A percentile compares a stretch with the other conserved stretches of the same genome.
Evolutionary conservation across 805 yeast species (phyloP).

Genomic region (Spathaspora gorwiae): DNA sequence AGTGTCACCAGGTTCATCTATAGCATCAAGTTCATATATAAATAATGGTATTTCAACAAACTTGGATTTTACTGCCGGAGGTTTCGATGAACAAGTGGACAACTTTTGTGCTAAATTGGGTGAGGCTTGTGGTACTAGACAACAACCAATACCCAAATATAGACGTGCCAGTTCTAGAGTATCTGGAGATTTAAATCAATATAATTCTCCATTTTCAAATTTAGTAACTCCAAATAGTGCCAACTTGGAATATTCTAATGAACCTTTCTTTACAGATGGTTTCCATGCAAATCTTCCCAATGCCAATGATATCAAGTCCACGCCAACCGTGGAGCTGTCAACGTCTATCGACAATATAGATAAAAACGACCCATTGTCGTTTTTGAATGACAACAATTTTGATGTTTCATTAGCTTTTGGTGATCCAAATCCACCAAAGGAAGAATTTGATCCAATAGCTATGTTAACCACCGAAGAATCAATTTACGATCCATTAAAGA

Average conservation of each 20-base stretch:
- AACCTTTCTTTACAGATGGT: slow-evolving; percentile 14
- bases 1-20: slow-evolving; percentile 29
- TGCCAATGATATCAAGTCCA: not conserved
- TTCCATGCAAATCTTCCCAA: slow-evolving; percentile 2
- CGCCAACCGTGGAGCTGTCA: not conserved
- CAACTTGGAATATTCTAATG: slow-evolving; percentile 10
- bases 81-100: slow-evolving; percentile 64
- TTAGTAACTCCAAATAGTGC: slow-evolving; percentile 15
- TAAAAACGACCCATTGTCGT: slow-evolving; percentile 40
- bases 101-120: slow-evolving; percentile 73
- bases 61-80: slow-evolving; percentile 13
- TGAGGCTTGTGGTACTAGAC: slow-evolving; percentile 78
- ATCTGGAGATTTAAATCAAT: slow-evolving; percentile 4
- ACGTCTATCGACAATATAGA: not conserved
- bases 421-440: slow-evolving; percentile 11
- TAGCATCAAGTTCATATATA: slow-evolving; percentile 11
- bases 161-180: slow-evolving; percentile 10
- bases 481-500: slow-evolving; percentile 49
- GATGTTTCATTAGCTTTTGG: slow-evolving; percentile 53
- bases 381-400: slow-evolving; percentile 46
- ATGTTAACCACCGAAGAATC: slow-evolving; percentile 53
- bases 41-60: slow-evolving; percentile 10
- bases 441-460: slow-evolving; percentile 34
- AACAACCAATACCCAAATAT: slow-evolving; percentile 58
- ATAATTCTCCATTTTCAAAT: slow-evolving; percentile 18